phyloP scores from a whole-genome alignment of 129 eudicot species.

The Escallonia rubra region DNA sequence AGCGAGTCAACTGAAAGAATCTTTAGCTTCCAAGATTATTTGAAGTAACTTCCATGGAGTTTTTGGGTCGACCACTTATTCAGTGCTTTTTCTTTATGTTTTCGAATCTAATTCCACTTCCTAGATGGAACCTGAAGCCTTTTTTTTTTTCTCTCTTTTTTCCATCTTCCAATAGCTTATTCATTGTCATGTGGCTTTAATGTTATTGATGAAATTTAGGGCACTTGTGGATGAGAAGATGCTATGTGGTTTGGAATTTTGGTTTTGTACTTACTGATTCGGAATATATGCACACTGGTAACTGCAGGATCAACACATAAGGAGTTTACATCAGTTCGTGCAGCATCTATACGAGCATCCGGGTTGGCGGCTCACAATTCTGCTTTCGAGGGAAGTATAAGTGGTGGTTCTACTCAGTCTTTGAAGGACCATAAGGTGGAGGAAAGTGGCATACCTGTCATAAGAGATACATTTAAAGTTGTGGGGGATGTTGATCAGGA shows the following conservation, averaged over 20 bases:
- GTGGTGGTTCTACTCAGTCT: conserved; percentile 22
- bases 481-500: conserved; percentile 23
- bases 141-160: background rate
- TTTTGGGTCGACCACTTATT: background rate
- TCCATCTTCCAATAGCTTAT: background rate
- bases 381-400: conserved; percentile 11
- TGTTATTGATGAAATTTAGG: background rate
- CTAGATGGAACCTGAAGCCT: background rate
- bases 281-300: background rate
- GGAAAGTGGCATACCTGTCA: conserved; percentile 14
- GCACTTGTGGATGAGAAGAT: background rate
- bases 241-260: background rate
- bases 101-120: background rate
- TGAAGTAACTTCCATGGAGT: background rate
- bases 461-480: conserved; percentile 5
- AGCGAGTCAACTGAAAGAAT: no score
- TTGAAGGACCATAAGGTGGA: conserved; percentile 17
- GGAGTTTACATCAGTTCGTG: conserved; percentile 56
- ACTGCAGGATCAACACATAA: conserved; percentile 24
- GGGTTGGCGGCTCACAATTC: conserved; percentile 66
- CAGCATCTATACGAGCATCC: conserved; percentile 64
- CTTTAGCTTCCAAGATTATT: no score
- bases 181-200: background rate
- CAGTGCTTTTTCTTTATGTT: background rate
- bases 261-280: background rate